Base-by-base conservation (phyloP, 1,139 yeast genomes). In the Suzukiozyma palmioleophila region DNA sequence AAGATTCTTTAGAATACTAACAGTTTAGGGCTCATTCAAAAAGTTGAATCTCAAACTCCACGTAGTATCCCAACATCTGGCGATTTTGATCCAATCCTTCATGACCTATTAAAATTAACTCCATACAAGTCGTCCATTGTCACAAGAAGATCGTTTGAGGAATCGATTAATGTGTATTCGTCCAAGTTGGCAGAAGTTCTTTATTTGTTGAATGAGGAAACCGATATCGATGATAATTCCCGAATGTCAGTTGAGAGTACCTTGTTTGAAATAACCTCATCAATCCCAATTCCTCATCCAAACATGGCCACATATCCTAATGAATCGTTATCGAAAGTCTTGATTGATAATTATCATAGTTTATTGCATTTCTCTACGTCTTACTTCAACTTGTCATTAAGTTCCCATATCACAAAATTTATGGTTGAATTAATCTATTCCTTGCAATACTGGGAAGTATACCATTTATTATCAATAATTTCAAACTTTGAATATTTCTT, bases 371-470 rank as follows among this genome's bases (percentile, higher is more conserved):
- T 69, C 36, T 54, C 65, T 6, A 54, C 66, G 3, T 54, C 60
- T 35, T 69, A 70, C 46, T 61, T 61, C 48, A 69, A 69, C 47
- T 47, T 70, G 35, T 56, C 72, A 1, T 50, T 71, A n/a, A 53
- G 73, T 3, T 57, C 72, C 6, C 69, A 61, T 31, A 49, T 69
- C 14, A 69, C 73, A 11, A 60, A 60, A 38, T 71, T 55, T 43
- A 48, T 66, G 42, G 77, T 71, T 14, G 67, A 64, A 35, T 44
- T 70, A 30, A 54, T 71, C 8, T 69, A 71, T 46, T 52, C 62
- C 8, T 52, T 71, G 15, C 64, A 69, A 40, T 71, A 69, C 46
- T 71, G 76, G 76, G 77, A 71, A 45, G 59, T 69, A 9, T 69
- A 69, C 43, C 77, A 71, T 47, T 53, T 71, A 18, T 47, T 70